Base-by-base conservation (phyloP, 768 basidiomycete species). In the Pleurotus platypus region DNA sequence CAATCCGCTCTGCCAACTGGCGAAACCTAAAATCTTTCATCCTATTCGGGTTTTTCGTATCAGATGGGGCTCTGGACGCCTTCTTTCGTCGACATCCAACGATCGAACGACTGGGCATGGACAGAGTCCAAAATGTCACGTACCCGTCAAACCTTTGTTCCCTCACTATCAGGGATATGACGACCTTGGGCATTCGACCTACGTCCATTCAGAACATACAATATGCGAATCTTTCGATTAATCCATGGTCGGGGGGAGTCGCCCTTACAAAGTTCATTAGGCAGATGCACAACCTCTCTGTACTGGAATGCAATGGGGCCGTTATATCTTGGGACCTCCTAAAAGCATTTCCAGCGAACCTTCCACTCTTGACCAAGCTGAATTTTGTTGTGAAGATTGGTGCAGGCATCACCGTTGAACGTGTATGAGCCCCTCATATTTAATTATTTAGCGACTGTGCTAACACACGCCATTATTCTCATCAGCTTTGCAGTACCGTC, bases 271-370 rank as follows among this genome's bases (percentile, higher is more conserved):
- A 42, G 39, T 37, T 54, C 13, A 39, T 20, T 5, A 9, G 42
- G 18, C 39, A 39, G 9, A 54, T 54, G 51, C 51, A 18, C 13
- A 54, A 54, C 38, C n/a, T 54, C 37, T 38, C 51, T n/a, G 51
- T 54, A 12, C 51, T 54, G 38, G 38, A 40, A 18, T 54, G 51
- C 39, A 8, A n/a, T 45, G 51, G 37, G 5, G 15, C 51, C n/a
- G 24, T 16, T 35, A 24, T 54, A n/a, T 5, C 51, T 11, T 54
- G 51, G 51, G 26, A n/a, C 39, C 20, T 22, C 38, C 39, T 54
- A 8, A n/a, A 13, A 16, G 11, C n/a, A 15, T 42, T 54, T n/a
- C 51, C 51, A 18, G 20, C 12, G 39, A 40, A 18, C 20, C 24
- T 54, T 24, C 9, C n/a, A 7, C 7, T 24, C 15, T 39, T 54